Evolutionary conservation across 306 rosid species (phyloP), one percentile per base, ranked within the genome.

Genomic region (Abrus precatorius): DNA sequence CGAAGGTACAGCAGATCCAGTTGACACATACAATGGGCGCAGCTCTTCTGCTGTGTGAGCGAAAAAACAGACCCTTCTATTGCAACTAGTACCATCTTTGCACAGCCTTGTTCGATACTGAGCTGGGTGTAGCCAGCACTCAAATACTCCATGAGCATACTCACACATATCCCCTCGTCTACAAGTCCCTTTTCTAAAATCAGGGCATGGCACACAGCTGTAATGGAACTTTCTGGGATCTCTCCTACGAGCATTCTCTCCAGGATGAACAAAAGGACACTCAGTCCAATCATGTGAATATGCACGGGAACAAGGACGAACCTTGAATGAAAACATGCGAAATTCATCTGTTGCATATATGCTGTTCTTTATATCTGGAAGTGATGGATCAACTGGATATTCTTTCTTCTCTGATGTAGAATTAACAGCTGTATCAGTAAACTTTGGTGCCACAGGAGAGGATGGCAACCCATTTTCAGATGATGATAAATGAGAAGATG

Each of bases 271-370:
- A 69, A 94, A 94, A 34, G 98, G 98, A 80, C 98, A 94, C 72
- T 94, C 98, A 0, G 98, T 94, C 98, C 98, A 94, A 70, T 94
- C 98, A 77, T 94, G 98, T 8, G 98, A 94, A 76, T 94, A 94
- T 12, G 97, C 97, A 49, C 98, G 91, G 32, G 98, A 94, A 80
- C 98, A 94, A 59, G 98, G 98, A 29, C 95, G 90, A n/a, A 94
- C 95, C 88, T 94, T 92, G 85, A 94, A 92, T 2, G 97, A 92
- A 80, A 89, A 94, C 92, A 94, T 94, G 43, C 98, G 98, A 66
- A 94, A 94, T 82, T 94, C 98, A 83, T 94, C 98, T 0, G 98
- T 92, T 0, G 94, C 90, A 83, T 94, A 94, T 29, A 94, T 92
- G 81, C 94, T 94, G 88, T 94, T 92, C 85, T 94, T 94, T 7